These are phyloP conservation scores for Cercospora zeae-maydis DNA, from an alignment of 2,329 filamentous ascomycete genomes.

Conservation along the genomic window DNA sequence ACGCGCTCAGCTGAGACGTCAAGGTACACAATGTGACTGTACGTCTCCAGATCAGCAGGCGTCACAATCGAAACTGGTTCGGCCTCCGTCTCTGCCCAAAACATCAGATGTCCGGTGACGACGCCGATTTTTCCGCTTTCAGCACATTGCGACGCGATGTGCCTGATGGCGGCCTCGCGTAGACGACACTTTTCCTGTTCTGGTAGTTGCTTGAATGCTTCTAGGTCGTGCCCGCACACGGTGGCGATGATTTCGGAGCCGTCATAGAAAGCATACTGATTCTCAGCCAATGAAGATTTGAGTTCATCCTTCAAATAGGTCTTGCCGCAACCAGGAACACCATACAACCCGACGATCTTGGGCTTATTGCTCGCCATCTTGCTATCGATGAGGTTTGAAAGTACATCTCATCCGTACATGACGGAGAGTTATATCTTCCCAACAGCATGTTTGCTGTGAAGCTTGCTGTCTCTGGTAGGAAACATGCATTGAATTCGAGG, in stretches of 20 bases:
- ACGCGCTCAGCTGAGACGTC: conserved; percentile 42
- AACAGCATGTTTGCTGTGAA: neutral
- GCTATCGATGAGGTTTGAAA: neutral
- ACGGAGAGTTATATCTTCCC: neutral
- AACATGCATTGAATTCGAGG: neutral
- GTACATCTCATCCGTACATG: neutral
- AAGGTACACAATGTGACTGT: conserved; percentile 59
- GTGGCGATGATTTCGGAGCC: conserved; percentile 49
- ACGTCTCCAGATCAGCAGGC: conserved; percentile 45
- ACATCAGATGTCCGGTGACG: conserved; percentile 56
- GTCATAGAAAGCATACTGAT: conserved; percentile 48
- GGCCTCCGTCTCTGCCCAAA: conserved; percentile 46
- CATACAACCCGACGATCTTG: conserved; percentile 54
- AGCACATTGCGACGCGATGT: conserved; percentile 42
- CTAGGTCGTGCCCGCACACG: conserved; percentile 48
- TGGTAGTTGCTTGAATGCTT: conserved; percentile 44
- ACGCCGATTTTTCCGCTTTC: conserved; percentile 41
- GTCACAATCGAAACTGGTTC: conserved; percentile 41
- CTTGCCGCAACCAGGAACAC: conserved; percentile 55
- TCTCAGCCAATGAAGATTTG: conserved; percentile 30
- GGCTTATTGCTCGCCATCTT: conserved; percentile 12
- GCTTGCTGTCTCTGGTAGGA: neutral
- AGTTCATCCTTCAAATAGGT: conserved; percentile 43
- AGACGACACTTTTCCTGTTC: conserved; percentile 38
- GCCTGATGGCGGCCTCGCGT: conserved; percentile 48